Conservation (phyloP, 768 basidiomycete species). For the Dacryopinax spathularia region DNA sequence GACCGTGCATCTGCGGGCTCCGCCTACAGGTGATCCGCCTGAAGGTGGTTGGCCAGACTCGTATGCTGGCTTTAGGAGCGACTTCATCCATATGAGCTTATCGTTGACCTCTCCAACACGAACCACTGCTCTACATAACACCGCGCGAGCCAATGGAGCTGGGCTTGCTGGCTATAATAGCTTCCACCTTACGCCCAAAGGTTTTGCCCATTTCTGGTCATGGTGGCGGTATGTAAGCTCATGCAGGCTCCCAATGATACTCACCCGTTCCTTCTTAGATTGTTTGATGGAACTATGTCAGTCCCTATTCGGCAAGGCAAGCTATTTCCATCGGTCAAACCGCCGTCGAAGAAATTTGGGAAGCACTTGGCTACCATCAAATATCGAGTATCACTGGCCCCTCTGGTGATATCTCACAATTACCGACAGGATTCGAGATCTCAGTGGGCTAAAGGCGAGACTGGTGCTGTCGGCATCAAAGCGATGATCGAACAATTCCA, state of each 20-base stretch:
- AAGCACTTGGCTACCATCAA: conserved; percentile 82
- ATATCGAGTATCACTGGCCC: conserved; percentile 65
- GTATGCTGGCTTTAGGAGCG: conserved; percentile 76
- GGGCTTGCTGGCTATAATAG: conserved; percentile 37
- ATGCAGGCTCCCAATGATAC: not conserved
- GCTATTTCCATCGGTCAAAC: conserved; percentile 51
- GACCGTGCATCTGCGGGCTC: conserved; percentile 42
- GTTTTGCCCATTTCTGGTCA: conserved; percentile 78
- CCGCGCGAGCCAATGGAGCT: conserved; percentile 19
- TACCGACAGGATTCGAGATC: conserved; percentile 71
- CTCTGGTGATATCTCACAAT: conserved; percentile 70
- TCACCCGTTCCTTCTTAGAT: conserved; percentile 15
- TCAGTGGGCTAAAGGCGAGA: conserved; percentile 67
- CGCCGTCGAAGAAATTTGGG: conserved; percentile 72
- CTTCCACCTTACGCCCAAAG: conserved; percentile 71
- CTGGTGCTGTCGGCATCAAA: conserved; percentile 74
- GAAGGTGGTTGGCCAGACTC: conserved; percentile 38
- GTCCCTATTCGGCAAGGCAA: conserved; percentile 81
- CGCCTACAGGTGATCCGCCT: not conserved
- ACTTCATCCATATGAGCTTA: conserved; percentile 84
- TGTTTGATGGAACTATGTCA: conserved; percentile 66
- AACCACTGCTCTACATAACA: not conserved
- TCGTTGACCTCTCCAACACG: conserved; percentile 57
- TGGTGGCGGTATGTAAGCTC: conserved; percentile 47
- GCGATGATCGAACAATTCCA: conserved; percentile 65